phyloP scores from a whole-genome alignment of 202 grass and related monocot species.

The Zoysia matrella region DNA sequence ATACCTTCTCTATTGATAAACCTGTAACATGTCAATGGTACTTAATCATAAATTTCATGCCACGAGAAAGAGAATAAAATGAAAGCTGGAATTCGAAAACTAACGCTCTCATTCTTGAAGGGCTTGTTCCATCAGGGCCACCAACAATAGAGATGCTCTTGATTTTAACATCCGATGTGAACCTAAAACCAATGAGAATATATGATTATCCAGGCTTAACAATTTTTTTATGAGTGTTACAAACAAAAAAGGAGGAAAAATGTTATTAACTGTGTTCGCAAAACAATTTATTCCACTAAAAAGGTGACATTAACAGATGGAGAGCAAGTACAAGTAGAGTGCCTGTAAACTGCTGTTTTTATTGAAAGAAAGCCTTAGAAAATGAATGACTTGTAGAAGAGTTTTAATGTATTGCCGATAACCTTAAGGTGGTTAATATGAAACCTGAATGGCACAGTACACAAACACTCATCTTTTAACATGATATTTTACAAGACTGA shows the following conservation, averaged over 20 bases:
- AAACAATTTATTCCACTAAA: constrained; percentile 36
- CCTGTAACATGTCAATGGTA: constrained; percentile 51
- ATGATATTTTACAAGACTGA: constrained; percentile 22
- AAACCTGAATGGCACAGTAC: neutral
- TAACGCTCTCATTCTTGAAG: constrained; percentile 97
- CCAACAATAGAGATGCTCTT: constrained; percentile 96
- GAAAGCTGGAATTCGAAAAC: constrained; percentile 31
- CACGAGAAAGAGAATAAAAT: constrained; percentile 26
- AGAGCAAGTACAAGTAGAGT: neutral
- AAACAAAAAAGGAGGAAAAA: neutral
- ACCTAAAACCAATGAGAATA: constrained; percentile 50
- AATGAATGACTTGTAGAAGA: neutral
- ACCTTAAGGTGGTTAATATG: constrained; percentile 7
- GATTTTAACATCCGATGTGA: constrained; percentile 97
- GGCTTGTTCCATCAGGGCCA: constrained; percentile 83
- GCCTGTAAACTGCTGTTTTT: neutral
- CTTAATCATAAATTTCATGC: constrained; percentile 35
- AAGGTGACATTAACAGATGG: constrained; percentile 20
- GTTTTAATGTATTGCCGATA: neutral
- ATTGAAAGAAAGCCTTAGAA: neutral
- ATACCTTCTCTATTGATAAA: constrained; percentile 96
- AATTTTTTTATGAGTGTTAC: constrained; percentile 5
- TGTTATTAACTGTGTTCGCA: constrained; percentile 17
- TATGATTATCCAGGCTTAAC: constrained; percentile 1
- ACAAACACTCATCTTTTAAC: neutral